Conservation (phyloP, 257 asterid species). For the Solanum gracilifrons region DNA sequence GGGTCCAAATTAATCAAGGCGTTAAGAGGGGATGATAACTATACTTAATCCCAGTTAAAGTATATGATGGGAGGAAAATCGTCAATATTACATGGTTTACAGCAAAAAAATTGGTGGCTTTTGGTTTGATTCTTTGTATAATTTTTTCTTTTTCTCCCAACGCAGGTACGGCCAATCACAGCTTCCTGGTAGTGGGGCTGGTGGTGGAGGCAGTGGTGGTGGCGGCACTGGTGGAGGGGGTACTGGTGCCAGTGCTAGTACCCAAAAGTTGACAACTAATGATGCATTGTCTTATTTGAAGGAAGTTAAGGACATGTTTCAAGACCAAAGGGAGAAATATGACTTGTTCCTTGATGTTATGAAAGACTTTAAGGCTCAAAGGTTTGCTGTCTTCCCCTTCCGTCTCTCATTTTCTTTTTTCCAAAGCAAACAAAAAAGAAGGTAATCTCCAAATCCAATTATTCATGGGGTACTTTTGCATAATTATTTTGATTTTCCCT, state of each 20-base stretch:
- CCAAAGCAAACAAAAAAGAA: not conserved
- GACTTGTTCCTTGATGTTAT: constrained; percentile 61
- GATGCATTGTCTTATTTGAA: constrained; percentile 51
- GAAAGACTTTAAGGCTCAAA: constrained; percentile 61
- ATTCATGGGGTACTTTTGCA: not conserved
- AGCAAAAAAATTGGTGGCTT: not conserved
- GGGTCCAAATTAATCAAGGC: not conserved
- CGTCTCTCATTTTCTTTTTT: not conserved
- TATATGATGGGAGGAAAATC: not conserved
- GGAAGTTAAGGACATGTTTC: constrained; percentile 56
- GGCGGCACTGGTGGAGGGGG: not conserved
- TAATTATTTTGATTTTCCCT: constrained; percentile 1
- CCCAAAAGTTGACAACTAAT: constrained; percentile 47
- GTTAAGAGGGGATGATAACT: not conserved
- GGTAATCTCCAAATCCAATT: not conserved
- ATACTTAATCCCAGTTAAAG: not conserved
- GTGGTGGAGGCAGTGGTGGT: constrained; percentile 12
- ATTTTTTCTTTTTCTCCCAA: not conserved
- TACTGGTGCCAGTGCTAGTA: constrained; percentile 23
- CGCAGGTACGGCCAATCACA: not conserved
- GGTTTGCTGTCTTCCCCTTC: constrained; percentile 20
- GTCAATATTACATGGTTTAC: not conserved
- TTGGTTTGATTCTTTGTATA: not conserved
- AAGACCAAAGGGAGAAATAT: constrained; percentile 51
- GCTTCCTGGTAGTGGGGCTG: constrained; percentile 14